Conservation (phyloP, 306 rosid genomes). For the Cajanus cajan region DNA sequence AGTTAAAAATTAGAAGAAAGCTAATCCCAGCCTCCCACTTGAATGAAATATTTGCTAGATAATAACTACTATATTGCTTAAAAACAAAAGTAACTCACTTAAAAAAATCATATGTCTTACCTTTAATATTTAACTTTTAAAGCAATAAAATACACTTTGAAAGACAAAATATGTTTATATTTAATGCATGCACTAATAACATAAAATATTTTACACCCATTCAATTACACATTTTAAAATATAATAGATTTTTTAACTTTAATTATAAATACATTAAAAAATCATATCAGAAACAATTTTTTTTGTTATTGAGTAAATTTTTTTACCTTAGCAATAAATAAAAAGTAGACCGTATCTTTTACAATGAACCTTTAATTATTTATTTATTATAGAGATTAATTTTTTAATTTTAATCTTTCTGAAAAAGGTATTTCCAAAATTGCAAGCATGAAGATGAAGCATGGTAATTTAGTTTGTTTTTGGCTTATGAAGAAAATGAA, state of each 20-base stretch:
- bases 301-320: too few species aligned
- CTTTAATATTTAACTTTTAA: not conserved
- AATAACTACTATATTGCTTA: not conserved
- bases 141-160: not conserved
- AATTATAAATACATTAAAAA: too few species aligned
- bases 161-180: not conserved
- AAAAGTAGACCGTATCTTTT: too few species aligned
- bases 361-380: too few species aligned
- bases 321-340: too few species aligned
- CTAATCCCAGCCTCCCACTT: not conserved
- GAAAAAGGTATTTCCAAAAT: not conserved
- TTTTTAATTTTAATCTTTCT: not conserved
- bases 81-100: not conserved
- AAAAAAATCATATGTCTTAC: not conserved
- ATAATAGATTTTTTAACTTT: too few species aligned
- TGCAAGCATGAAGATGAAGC: not conserved
- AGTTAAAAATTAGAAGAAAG: not conserved
- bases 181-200: too few species aligned
- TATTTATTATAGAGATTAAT: too few species aligned
- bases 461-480: too few species aligned
- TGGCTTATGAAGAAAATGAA: conserved; percentile 14
- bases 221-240: too few species aligned
- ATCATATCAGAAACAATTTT: too few species aligned
- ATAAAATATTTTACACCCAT: too few species aligned
- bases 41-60: not conserved